Conservation (phyloP, 1,284 basidiomycete species). For the Cutaneotrichosporon sp. region DNA sequence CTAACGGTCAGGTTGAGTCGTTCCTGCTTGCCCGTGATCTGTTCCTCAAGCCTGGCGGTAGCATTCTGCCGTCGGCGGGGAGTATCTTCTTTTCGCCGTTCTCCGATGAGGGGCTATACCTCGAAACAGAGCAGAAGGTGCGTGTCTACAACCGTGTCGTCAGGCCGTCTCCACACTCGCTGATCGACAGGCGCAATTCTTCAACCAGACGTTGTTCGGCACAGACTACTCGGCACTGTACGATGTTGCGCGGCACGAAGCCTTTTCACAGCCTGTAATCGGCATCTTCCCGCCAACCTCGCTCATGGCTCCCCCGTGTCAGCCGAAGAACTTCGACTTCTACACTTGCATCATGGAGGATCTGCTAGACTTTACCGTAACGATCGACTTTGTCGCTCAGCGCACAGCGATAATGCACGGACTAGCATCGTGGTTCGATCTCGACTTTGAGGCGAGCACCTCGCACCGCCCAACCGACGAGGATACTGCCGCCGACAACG, state of each 20-base stretch:
- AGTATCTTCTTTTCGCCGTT: constrained; percentile 52
- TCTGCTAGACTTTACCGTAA: constrained; percentile 43
- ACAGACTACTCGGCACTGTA: constrained; percentile 46
- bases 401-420: constrained; percentile 47
- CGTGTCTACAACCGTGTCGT: not conserved
- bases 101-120: constrained; percentile 51
- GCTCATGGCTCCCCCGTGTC: constrained; percentile 35
- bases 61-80: constrained; percentile 50
- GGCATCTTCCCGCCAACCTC: constrained; percentile 48
- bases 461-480: constrained; percentile 2
- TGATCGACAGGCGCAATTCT: constrained; percentile 48
- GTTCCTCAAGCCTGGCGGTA: constrained; percentile 51
- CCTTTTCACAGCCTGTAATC: constrained; percentile 48
- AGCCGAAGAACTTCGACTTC: constrained; percentile 47
- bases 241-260: constrained; percentile 39
- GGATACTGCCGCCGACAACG: constrained; percentile 8
- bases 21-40: constrained; percentile 52
- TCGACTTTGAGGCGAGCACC: constrained; percentile 35
- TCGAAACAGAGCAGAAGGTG: constrained; percentile 52
- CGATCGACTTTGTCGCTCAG: constrained; percentile 41
- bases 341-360: constrained; percentile 42
- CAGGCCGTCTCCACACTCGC: too few species aligned
- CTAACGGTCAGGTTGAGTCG: constrained; percentile 44
- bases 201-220: constrained; percentile 47
- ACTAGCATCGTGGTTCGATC: constrained; percentile 49